phyloP scores from a whole-genome alignment of 177 flowering plant genomes.

The Vitis hybrid region DNA sequence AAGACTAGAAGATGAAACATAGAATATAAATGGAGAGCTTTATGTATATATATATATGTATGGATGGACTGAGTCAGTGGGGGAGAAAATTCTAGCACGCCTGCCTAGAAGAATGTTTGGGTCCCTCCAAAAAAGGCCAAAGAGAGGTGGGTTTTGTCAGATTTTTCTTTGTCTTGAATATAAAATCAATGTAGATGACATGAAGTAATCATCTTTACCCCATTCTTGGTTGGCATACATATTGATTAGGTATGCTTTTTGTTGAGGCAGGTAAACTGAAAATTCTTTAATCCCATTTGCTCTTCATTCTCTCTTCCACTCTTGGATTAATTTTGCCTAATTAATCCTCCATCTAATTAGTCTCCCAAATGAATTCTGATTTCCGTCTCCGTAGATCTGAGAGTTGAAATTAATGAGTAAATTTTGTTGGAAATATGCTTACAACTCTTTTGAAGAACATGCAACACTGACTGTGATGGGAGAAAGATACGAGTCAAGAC shows the following conservation, averaged over 20 bases:
- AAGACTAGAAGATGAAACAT: too few relatives aligned
- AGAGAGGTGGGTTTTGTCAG: conserved; percentile 27
- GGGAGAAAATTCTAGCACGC: conserved; percentile 23
- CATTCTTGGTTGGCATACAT: not conserved
- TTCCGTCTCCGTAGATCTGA: too few relatives aligned
- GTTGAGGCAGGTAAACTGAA: conserved; percentile 30
- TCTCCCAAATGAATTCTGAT: too few relatives aligned
- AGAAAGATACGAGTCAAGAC: not conserved
- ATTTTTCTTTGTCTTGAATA: conserved; percentile 12
- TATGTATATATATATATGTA: too few relatives aligned
- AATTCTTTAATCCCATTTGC: conserved; percentile 6
- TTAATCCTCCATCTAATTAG: not conserved
- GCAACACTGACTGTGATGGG: not conserved
- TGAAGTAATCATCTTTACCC: not conserved
- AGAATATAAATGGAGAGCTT: too few relatives aligned
- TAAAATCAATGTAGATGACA: conserved; percentile 5
- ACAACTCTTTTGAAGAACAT: too few relatives aligned
- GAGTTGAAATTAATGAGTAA: too few relatives aligned
- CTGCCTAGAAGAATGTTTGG: conserved; percentile 40
- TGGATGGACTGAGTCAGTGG: conserved; percentile 4
- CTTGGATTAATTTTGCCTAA: not conserved
- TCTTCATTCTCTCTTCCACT: not conserved
- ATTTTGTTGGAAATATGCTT: too few relatives aligned
- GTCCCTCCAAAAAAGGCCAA: conserved; percentile 16
- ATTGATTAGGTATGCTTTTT: conserved; percentile 26